Evolutionary conservation across 106 monocot genomes (phyloP), one percentile per base, ranked within the genome.

Genomic region (Dactylorhiza incarnata): DNA sequence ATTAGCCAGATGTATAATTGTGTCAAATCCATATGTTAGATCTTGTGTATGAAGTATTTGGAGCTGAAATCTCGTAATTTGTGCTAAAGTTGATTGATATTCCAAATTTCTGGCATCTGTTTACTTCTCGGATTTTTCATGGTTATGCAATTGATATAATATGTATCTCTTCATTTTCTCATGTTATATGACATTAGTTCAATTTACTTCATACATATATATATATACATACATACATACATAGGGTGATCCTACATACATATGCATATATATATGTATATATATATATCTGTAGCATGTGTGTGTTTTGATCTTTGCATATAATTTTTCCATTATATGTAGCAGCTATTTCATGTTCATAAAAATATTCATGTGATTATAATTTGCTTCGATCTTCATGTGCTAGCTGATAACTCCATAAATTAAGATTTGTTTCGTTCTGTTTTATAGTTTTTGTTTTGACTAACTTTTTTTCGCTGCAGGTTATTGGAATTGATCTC

Each of bases 401-500:
- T 62, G 61, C 23, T 22, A 37, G 29, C 12, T 29, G 9, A 13
- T 65, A 3, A 66, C 29, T 26, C 29, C 66, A 66, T 26, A 66
- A 63, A 66, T 24, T 37, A 12, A 37, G 13, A 66, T 23, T 66
- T 66, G 11, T 4, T 66, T 37, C 37, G 37, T 9, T 66, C 29
- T 66, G 9, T 24, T 37, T 37, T 69, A 16, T 45, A 16, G 6
- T 46, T 45, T 69, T 67, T 9, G 17, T 68, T 44, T 68, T 43
- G 0, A 19, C 69, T 69, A 69, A 69, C 5, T 69, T 17, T 69
- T 69, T 24, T n/a, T 43, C n/a, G 24, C 77, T 77, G 71, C 82
- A 95, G 95, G 95, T 95, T 14, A 95, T 95, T 77, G 95, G 95
- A 45, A 89, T 95, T 81, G 95, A 92, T 54, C 79, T 95, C 17